phyloP scores from a whole-genome alignment of 202 grass and related monocot species.

The Panicum hallii region DNA sequence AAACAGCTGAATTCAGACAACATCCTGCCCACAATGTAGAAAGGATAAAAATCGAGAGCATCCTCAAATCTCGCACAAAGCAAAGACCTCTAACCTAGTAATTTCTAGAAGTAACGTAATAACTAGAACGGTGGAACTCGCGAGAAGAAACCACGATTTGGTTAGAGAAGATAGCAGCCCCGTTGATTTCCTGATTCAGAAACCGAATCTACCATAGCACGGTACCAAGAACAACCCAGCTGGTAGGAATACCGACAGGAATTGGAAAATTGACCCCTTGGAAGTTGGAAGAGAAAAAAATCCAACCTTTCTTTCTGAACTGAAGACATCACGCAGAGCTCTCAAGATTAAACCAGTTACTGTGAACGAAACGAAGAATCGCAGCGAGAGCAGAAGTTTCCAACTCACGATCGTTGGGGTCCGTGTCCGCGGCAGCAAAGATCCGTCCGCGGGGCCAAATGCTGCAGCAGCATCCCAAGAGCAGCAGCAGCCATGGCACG shows the following conservation, averaged over 20 bases:
- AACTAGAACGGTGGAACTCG: not conserved
- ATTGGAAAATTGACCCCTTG: not conserved
- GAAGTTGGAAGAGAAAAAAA: not conserved
- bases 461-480: slow-evolving; percentile 19
- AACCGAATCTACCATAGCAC: slow-evolving; percentile 36
- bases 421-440: slow-evolving; percentile 47
- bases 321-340: slow-evolving; percentile 2
- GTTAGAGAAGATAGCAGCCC: not conserved
- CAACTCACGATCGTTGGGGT: slow-evolving; percentile 54
- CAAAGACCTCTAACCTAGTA: not conserved
- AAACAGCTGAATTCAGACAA: not conserved
- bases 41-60: slow-evolving; percentile 11
- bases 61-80: slow-evolving; percentile 10
- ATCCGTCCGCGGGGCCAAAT: slow-evolving; percentile 45
- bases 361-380: not conserved
- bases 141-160: slow-evolving; percentile 9
- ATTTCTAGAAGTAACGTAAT: not conserved
- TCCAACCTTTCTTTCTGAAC: not conserved
- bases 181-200: not conserved
- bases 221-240: not conserved
- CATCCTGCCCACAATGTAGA: not conserved
- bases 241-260: slow-evolving; percentile 13
- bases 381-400: not conserved
- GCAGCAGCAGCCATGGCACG: slow-evolving; percentile 26
- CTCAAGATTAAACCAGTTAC: not conserved